Conservation (phyloP, 176 grass and related monocot genomes). For the Puya raimondii region DNA sequence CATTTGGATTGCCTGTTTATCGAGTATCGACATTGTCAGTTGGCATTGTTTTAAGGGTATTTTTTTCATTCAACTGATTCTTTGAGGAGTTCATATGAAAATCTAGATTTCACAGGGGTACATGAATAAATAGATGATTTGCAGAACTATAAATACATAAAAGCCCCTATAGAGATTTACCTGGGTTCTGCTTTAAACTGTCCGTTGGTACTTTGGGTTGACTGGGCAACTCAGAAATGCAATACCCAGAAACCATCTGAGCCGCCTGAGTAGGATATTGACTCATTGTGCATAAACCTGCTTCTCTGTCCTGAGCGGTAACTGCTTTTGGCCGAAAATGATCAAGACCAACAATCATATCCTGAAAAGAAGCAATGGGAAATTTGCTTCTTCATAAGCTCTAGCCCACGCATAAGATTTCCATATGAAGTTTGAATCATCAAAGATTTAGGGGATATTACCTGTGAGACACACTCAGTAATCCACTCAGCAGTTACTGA, state of each 20-base stretch:
- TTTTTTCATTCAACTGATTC: neutral
- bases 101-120: no score
- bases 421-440: neutral
- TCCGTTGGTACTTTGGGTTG: slow-evolving; percentile 10
- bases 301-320: slow-evolving; percentile 55
- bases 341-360: slow-evolving; percentile 53
- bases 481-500: slow-evolving; percentile 71
- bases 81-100: no score
- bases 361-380: slow-evolving; percentile 31
- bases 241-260: slow-evolving; percentile 25
- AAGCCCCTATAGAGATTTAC: slow-evolving; percentile 22
- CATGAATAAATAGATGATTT: slow-evolving; percentile 10
- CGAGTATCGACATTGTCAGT: neutral
- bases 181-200: slow-evolving; percentile 38
- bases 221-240: slow-evolving; percentile 27
- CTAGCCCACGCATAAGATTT: neutral
- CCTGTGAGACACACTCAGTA: slow-evolving; percentile 70
- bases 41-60: neutral
- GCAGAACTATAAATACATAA: slow-evolving; percentile 1
- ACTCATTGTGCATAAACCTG: slow-evolving; percentile 43
- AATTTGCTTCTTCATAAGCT: slow-evolving; percentile 1
- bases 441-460: slow-evolving; percentile 15
- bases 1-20: slow-evolving; percentile 6
- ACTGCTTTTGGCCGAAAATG: slow-evolving; percentile 49
- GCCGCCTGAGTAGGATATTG: slow-evolving; percentile 62